Base-by-base conservation (phyloP, 345 rosid species). In the Firmiana major region DNA sequence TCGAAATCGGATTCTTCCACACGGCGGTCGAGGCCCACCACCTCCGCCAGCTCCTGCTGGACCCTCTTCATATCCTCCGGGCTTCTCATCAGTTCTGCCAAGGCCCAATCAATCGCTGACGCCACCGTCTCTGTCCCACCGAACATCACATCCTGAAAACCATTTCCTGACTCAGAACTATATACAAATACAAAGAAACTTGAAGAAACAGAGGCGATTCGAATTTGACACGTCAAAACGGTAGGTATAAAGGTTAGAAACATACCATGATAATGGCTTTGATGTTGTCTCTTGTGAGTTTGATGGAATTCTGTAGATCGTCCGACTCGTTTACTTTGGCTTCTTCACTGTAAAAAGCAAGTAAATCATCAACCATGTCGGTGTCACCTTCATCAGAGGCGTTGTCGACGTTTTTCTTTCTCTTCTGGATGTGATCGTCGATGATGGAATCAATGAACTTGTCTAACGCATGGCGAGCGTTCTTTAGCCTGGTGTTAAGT, bases 81-180 rank as follows among this genome's bases (percentile, higher is more conserved):
- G 76, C 84, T 87, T 51, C 78, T 90, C 92, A 94, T 83, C 48
- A 93, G 81, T 81, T 94, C 98, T 2, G 98, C 71, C 81, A 94
- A 68, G 34, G 92, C 88, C 99, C 99, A 94, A 60, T 94, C 99
- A 24, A 94, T 94, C 2, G 91, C 97, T 2, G 99, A 94, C 8
- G 98, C 99, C 77, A 94, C 94, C 5, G 99, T 96, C 77, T 93
- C 98, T 2, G 98, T 93, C 65, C 99, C 99, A 48, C 99, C 99
- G 78, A 96, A 94, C 99, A 94, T 94, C 60, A 93, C 98, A 72
- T 94, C 98, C 98, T 96, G 78, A 57, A 75, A 78, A 10, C 11
- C 13, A 57, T 64, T 38, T 64, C 38, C n/a, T 9, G 7, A 43
- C 28, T 36, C 17, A 22, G 53, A 26, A 60, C 60, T 21, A 8